A percentile compares a stretch with the other conserved stretches of the same genome.
These are phyloP conservation scores for Hypoxylon lenormandii DNA, from an alignment of 495 filamentous ascomycete species.

Conservation along the genomic window DNA sequence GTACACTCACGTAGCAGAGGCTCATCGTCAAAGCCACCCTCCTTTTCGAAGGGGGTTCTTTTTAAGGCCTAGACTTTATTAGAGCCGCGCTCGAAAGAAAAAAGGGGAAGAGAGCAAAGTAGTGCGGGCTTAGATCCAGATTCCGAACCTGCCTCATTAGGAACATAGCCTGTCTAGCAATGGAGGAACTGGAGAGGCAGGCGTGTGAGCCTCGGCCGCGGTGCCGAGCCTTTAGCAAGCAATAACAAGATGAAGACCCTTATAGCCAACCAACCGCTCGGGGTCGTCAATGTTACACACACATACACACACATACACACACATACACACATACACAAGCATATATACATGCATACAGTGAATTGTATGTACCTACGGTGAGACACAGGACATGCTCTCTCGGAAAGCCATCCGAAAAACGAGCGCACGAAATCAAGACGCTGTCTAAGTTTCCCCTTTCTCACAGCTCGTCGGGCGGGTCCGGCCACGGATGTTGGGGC, in stretches of 20 bases:
- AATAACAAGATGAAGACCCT: not conserved
- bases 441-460: not conserved
- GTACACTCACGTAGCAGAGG: not conserved
- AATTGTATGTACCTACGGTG: not conserved
- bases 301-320: not conserved
- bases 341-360: not conserved
- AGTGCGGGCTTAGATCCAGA: slow-evolving; percentile 1
- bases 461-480: slow-evolving; percentile 10
- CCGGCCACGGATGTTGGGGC: slow-evolving; percentile 9
- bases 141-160: slow-evolving; percentile 40
- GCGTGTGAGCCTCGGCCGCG: not conserved
- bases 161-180: slow-evolving; percentile 3
- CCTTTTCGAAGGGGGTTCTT: not conserved
- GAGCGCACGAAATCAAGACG: not conserved
- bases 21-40: not conserved
- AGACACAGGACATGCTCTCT: slow-evolving; percentile 12
- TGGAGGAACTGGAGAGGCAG: not conserved
- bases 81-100: too few species aligned
- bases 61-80: slow-evolving; percentile 1
- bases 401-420: slow-evolving; percentile 31
- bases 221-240: slow-evolving; percentile 14
- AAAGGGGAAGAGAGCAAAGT: not conserved
- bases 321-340: not conserved
- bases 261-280: slow-evolving; percentile 26
- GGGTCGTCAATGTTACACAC: slow-evolving; percentile 20